These are phyloP conservation scores for Corchorus capsularis DNA, from an alignment of 345 rosid species.

Conservation along the genomic window DNA sequence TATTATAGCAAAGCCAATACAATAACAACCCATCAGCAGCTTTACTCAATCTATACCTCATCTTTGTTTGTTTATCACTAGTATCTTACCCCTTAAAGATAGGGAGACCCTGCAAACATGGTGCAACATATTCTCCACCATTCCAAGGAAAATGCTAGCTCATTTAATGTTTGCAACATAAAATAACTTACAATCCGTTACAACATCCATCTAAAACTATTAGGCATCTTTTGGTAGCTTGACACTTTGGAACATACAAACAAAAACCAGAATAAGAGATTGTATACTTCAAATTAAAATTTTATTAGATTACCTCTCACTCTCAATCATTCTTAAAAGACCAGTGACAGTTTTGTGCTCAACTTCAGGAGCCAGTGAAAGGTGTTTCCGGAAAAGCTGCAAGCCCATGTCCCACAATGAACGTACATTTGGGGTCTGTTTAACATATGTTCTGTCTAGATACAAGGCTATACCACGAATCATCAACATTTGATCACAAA, in stretches of 20 bases:
- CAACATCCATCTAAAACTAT: constrained; percentile 7
- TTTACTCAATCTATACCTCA: neutral
- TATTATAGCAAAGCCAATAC: neutral
- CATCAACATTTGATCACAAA: constrained; percentile 92
- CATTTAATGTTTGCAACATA: constrained; percentile 1
- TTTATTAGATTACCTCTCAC: constrained; percentile 65
- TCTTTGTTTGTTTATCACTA: neutral
- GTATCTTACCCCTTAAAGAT: neutral
- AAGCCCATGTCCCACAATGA: constrained; percentile 99
- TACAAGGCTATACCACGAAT: constrained; percentile 95
- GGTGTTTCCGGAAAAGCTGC: constrained; percentile 91
- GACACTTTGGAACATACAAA: neutral
- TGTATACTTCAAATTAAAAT: neutral
- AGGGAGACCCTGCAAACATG: neutral
- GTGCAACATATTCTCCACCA: neutral
- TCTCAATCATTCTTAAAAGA: constrained; percentile 90
- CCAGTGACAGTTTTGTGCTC: constrained; percentile 96
- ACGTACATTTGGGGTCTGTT: constrained; percentile 77
- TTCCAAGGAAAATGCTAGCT: neutral
- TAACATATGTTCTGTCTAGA: constrained; percentile 90
- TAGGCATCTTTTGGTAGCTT: constrained; percentile 4
- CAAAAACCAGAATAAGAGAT: neutral
- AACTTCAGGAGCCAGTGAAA: constrained; percentile 77
- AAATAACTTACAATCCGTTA: neutral
- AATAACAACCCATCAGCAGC: neutral